Base-by-base conservation (phyloP, 2,329 filamentous ascomycete species). In the Cordyceps farinosa region DNA sequence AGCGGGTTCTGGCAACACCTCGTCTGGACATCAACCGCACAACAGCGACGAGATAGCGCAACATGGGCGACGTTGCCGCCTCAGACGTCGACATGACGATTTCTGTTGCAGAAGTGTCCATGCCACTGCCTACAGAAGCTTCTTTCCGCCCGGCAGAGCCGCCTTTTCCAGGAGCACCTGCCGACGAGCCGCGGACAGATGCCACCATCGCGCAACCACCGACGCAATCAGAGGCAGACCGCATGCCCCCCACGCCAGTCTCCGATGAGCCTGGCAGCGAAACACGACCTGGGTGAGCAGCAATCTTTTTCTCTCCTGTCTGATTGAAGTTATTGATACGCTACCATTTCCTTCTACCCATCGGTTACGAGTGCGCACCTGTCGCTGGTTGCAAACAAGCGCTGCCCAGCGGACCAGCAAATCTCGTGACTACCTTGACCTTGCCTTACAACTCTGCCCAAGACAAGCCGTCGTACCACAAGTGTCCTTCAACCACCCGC, bases 261-360 rank as follows among this genome's bases (percentile, higher is more conserved):
- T 59, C 57, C 11, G 47, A 58, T 11, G 55, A 58, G 30, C 42
- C 42, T 17, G 44, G n/a, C 34, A 17, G n/a, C 32, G 57, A 60
- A 42, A 42, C 57, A 22, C 57, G 57, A 40, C 57, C 57, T 42
- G 57, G 11, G 57, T 60, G 27, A 52, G 57, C 52, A 40, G n/a
- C 27, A 17, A 2, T 48, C 3, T 48, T 47, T 44, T 58, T 58
- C 29, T 17, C 34, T 52, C 15, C 29, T 50, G 13, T 29, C 22
- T 36, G 15, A 34, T 45, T 27, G 15, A 6, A 27, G 38, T 17
- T 32, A 2, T 32, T 47, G 2, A 15, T 48, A 4, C 10, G 5
- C 10, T n/a, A 30, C 40, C 17, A 2, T 8, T 50, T 40, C 29
- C 22, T 50, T 2, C 34, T 38, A 5, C 51, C 6, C 51, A 53